Evolutionary conservation across 2,329 filamentous ascomycete genomes (phyloP).

Genomic region (Amphichorda felina): DNA sequence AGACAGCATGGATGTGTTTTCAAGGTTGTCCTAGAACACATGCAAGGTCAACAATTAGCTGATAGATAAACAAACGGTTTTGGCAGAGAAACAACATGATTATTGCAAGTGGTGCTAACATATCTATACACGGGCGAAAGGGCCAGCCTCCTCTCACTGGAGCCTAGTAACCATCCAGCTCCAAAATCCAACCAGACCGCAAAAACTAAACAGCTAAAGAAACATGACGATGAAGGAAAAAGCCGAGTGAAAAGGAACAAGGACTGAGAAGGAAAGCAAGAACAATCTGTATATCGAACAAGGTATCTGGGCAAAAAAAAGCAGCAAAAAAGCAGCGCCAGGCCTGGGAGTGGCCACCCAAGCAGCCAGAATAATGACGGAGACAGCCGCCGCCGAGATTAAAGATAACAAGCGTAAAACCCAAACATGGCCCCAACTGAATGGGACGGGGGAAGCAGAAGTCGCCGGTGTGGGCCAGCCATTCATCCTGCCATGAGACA

Average conservation of each 20-base stretch:
- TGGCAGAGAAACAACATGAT: slow-evolving; percentile 11
- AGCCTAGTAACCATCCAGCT: slow-evolving; percentile 1
- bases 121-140: slow-evolving; percentile 22
- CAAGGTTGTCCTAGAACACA: too few species aligned
- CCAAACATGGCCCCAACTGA: not conserved
- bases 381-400: slow-evolving; percentile 16
- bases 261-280: not conserved
- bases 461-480: slow-evolving; percentile 34
- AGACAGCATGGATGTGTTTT: too few species aligned
- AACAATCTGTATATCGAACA: slow-evolving; percentile 42
- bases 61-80: too few species aligned
- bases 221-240: slow-evolving; percentile 2
- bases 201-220: not conserved
- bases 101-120: slow-evolving; percentile 10
- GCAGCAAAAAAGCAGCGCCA: slow-evolving; percentile 10
- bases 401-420: slow-evolving; percentile 25
- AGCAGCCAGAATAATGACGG: too few species aligned
- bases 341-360: slow-evolving; percentile 12
- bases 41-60: too few species aligned
- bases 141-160: slow-evolving; percentile 14
- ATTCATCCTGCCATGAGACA: slow-evolving; percentile 27
- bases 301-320: slow-evolving; percentile 6
- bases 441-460: slow-evolving; percentile 13
- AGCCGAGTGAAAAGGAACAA: not conserved
- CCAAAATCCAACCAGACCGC: not conserved